Conservation (phyloP, 1,284 basidiomycete species). For the Naganishia sp. region DNA sequence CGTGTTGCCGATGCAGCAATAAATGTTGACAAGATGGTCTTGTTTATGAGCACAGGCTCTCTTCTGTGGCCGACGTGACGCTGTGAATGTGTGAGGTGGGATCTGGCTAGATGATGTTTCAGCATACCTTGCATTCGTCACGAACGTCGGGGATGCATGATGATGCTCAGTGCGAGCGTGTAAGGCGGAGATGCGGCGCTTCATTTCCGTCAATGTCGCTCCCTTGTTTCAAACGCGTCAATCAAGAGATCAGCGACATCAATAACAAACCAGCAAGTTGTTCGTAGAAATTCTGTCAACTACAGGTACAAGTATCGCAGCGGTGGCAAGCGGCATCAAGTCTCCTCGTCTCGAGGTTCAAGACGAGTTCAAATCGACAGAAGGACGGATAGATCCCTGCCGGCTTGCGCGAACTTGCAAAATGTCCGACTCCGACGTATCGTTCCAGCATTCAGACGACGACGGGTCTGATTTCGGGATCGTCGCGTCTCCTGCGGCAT, state of each 20-base stretch:
- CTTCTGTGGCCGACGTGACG: too few species aligned
- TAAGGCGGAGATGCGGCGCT: slow-evolving; percentile 2
- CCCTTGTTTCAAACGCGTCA: neutral
- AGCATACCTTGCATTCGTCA: slow-evolving; percentile 14
- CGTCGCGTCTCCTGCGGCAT: slow-evolving; percentile 18
- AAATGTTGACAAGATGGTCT: too few species aligned
- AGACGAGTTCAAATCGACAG: neutral
- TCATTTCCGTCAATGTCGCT: slow-evolving; percentile 9
- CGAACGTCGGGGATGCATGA: neutral
- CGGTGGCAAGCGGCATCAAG: neutral
- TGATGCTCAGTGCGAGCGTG: slow-evolving; percentile 1
- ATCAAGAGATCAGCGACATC: slow-evolving; percentile 1
- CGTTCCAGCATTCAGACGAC: slow-evolving; percentile 23
- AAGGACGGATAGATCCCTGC: neutral
- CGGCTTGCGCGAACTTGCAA: neutral
- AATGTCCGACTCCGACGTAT: slow-evolving; percentile 25
- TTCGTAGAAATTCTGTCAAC: slow-evolving; percentile 24
- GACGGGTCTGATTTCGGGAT: slow-evolving; percentile 27
- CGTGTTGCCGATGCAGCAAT: too few species aligned
- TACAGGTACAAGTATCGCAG: too few species aligned
- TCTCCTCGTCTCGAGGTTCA: too few species aligned
- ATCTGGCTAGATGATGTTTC: neutral
- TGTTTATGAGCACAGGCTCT: too few species aligned
- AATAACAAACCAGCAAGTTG: slow-evolving; percentile 10
- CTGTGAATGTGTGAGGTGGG: too few species aligned